Evolutionary conservation across 1,284 basidiomycete genomes (phyloP), one percentile per base, ranked within the genome.

Genomic region (Ceratobasidium sp.): DNA sequence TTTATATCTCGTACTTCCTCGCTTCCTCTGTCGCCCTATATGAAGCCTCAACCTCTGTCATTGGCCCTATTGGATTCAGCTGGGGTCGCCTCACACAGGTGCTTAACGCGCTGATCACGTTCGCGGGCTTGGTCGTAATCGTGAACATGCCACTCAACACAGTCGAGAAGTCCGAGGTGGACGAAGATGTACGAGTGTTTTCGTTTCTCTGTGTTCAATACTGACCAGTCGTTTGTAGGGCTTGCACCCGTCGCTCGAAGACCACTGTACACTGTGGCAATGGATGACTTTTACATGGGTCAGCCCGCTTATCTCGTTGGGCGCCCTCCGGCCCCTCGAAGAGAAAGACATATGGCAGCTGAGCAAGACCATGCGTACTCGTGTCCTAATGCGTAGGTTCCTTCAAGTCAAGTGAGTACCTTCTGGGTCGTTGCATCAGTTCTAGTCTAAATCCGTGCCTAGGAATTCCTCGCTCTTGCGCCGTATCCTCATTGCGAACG

Each of bases 221-320:
- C 50, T 64, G 16, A 73, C 32, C 18, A 21, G 16, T 14, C 8
- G 7, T 43, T 18, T 50, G 16, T n/a, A 74, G 58, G 75, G 69
- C 50, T 32, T 49, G 14, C 38, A 23, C 5, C 74, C 73, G 8
- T 0, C 74, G 18, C 59, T 70, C 46, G 74, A 75, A 28, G 74
- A 75, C 41, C 55, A 62, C 23, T 61, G 57, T 13, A 73, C 58
- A 7, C 54, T 75, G 38, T 67, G 58, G 32, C 67, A 73, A 26
- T 75, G 74, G 74, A 52, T 71, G 5, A 75, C 72, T 16, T 75
- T 75, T 30, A 70, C 64, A 5, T 75, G 73, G 73, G 52, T 75
- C 18, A 66, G 46, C 54, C 72, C 72, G 16, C 47, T 75, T 26
- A 67, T 75, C 30, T 38, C 73, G n/a, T 21, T 64, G 3, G 74